A percentile compares a stretch with the other conserved stretches of the same genome.
Evolutionary conservation across 1,284 basidiomycete genomes (phyloP).

Genomic region (Fomitopsis pinicola): DNA sequence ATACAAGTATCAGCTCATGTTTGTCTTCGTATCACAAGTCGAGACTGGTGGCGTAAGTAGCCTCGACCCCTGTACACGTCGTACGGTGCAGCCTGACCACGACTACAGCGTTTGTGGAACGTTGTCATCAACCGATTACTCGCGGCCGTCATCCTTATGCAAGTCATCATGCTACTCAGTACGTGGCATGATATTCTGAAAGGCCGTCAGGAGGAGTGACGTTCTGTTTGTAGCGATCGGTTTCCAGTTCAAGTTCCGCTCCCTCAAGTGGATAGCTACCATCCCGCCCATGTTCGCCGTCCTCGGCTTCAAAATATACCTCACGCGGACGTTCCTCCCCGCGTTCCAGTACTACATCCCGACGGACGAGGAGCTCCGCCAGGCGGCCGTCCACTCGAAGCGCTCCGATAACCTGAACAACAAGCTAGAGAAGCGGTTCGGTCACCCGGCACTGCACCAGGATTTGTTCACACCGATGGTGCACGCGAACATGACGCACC

Average conservation of each 20-base stretch:
- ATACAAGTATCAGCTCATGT: constrained; percentile 93
- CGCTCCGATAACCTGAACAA: constrained; percentile 64
- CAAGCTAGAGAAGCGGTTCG: constrained; percentile 79
- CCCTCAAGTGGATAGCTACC: constrained; percentile 67
- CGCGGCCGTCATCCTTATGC: constrained; percentile 75
- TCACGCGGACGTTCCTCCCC: constrained; percentile 62
- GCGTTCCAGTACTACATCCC: constrained; percentile 81
- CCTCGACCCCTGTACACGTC: background rate
- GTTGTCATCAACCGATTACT: constrained; percentile 85
- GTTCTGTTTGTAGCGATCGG: constrained; percentile 63
- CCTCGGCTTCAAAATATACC: constrained; percentile 78
- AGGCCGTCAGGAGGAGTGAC: background rate
- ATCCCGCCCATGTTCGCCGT: constrained; percentile 78
- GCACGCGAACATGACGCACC: constrained; percentile 78
- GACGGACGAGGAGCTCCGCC: constrained; percentile 63
- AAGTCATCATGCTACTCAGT: constrained; percentile 85
- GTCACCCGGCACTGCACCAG: constrained; percentile 76
- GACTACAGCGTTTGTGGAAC: constrained; percentile 82
- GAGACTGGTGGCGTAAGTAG: constrained; percentile 84
- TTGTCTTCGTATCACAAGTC: constrained; percentile 82
- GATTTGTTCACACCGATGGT: constrained; percentile 87
- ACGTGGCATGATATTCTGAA: constrained; percentile 28
- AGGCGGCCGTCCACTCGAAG: constrained; percentile 68
- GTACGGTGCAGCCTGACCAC: background rate
- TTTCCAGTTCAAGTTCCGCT: constrained; percentile 73